These are phyloP conservation scores for Rutstroemia sp. DNA, from an alignment of 2,329 filamentous ascomycete species.

Conservation along the genomic window DNA sequence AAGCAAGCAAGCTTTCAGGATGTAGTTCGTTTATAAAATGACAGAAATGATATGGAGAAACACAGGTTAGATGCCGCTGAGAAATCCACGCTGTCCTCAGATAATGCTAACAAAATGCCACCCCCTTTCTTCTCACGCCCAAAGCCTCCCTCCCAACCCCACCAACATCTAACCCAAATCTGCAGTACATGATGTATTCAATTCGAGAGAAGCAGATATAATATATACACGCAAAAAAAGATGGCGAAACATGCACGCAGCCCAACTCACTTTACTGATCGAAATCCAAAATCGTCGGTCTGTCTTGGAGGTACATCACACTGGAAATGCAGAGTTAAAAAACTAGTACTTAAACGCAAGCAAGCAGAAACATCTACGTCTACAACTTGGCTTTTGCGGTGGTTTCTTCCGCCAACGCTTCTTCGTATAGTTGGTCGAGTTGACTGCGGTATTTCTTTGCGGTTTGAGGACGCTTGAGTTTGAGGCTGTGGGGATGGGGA, in stretches of 20 bases:
- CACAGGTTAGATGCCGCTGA: no score
- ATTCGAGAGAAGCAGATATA: no score
- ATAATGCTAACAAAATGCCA: background rate
- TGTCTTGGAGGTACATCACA: no score
- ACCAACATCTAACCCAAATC: background rate
- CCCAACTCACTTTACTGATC: no score
- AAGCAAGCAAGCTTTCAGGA: no score
- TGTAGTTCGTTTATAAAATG: no score
- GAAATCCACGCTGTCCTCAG: no score
- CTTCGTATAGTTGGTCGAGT: conserved; percentile 29
- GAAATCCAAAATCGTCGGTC: no score
- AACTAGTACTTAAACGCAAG: no score
- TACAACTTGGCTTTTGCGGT: conserved; percentile 38
- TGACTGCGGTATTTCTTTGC: conserved; percentile 41
- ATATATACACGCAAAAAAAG: background rate
- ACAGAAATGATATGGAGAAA: no score
- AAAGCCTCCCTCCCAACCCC: background rate
- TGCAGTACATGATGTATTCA: background rate
- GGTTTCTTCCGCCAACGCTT: conserved; percentile 26
- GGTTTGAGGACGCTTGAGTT: conserved; percentile 63
- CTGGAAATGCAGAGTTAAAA: no score
- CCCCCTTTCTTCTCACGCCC: background rate
- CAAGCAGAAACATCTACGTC: conserved; percentile 1
- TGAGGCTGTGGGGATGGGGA: conserved; percentile 57
- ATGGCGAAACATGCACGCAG: background rate